Evolutionary conservation across 2,329 filamentous ascomycete genomes (phyloP).

Genomic region (Gremmenia infestans): DNA sequence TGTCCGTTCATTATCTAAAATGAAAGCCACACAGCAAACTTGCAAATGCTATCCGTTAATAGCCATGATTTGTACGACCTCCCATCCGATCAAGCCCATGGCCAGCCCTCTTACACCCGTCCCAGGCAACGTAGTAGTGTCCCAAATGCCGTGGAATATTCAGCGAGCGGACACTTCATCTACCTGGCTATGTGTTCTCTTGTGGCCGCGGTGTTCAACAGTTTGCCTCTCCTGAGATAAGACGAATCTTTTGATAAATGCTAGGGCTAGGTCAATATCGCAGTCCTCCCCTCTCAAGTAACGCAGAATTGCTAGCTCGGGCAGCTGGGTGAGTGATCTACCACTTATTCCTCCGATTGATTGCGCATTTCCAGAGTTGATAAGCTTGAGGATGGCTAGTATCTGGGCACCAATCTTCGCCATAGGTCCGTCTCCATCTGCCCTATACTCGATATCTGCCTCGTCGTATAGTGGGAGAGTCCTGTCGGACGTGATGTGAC

Average conservation of each 20-base stretch:
- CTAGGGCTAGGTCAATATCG: slow-evolving; percentile 16
- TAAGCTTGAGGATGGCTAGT: slow-evolving; percentile 14
- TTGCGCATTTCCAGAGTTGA: slow-evolving; percentile 7
- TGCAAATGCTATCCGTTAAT: no score
- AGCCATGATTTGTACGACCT: no score
- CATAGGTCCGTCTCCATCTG: slow-evolving; percentile 2
- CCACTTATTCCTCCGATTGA: slow-evolving; percentile 17
- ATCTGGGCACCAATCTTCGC: slow-evolving; percentile 11
- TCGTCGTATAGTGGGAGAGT: slow-evolving; percentile 19
- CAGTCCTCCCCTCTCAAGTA: slow-evolving; percentile 22
- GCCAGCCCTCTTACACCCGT: no score
- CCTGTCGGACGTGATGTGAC: slow-evolving; percentile 16
- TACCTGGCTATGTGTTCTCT: background rate
- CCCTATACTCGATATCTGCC: slow-evolving; percentile 10
- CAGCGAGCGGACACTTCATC: background rate
- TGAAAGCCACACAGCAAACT: no score
- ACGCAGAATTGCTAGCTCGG: slow-evolving; percentile 22
- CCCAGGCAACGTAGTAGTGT: no score
- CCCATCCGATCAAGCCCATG: no score
- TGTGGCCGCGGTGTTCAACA: background rate
- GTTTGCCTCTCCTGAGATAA: background rate
- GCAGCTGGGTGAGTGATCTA: slow-evolving; percentile 23
- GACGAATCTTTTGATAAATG: slow-evolving; percentile 15
- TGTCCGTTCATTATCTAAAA: background rate
- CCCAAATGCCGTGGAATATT: background rate